Base-by-base conservation (phyloP, 768 basidiomycete species). In the Lentinula lateritia region DNA sequence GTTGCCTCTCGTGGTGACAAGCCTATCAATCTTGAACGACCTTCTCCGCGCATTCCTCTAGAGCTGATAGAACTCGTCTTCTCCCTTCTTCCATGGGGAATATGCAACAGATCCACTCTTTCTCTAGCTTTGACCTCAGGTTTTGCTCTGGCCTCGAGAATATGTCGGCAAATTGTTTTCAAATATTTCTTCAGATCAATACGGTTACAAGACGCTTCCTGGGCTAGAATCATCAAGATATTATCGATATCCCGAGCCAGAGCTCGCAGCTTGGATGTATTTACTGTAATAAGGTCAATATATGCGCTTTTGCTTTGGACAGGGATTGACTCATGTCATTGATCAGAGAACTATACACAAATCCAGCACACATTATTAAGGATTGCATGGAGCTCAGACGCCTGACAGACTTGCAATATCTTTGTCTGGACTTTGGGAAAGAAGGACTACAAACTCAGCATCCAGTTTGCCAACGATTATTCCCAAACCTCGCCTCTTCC, bases 371-470 rank as follows among this genome's bases (percentile, higher is more conserved):
- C 58, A 60, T 43, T 65, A 20, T 16, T 43, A 32, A 39, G 15
- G 41, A 34, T 8, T 35, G n/a, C 15, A n/a, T 9, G 5, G 43
- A 64, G 18, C 67, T 82, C 23, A 52, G 59, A 34, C 69, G 68
- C 20, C 66, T 84, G 45, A 65, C 66, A 12, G 64, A 71, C 52
- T 71, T 86, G 39, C 68, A 72, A 54, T 64, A 65, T 20, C 73
- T 86, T 18, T 72, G 69, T 5, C 63, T 85, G 41, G 76, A 80
- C 57, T 77, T 83, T 61, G 66, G 67, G 6, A 70, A 70, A 34
- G 80, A 82, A 63, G 79, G 73, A 20, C 67, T 79, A 7, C 69
- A 73, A 6, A 80, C 83, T 8, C 84, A 85, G 63, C 74, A 76
- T 58, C 66, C 67, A 32, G 69, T 73, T 12, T 74, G 76, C 58